phyloP scores from a whole-genome alignment of 225 moss, liverwort and hornwort genomes.

The Pseudisothecium myosuroides region DNA sequence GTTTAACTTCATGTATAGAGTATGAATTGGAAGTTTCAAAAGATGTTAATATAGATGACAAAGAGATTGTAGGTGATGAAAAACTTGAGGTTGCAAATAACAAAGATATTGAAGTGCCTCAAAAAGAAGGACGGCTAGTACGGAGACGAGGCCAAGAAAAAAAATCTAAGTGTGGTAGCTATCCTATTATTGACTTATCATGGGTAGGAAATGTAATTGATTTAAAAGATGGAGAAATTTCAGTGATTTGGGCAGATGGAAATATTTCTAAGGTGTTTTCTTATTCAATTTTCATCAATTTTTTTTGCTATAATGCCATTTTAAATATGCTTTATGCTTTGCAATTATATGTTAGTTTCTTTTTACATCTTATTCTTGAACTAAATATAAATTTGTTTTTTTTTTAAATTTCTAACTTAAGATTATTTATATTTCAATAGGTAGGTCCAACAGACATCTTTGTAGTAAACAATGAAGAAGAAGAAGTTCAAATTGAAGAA shows the following conservation, averaged over 20 bases:
- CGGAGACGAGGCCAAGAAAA: neutral
- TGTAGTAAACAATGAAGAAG: slow-evolving; percentile 50
- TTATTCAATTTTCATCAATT: neutral
- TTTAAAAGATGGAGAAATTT: slow-evolving; percentile 58
- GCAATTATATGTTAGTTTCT: neutral
- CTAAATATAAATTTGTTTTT: too few relatives aligned
- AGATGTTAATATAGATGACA: neutral
- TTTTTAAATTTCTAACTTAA: neutral
- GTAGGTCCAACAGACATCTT: slow-evolving; percentile 50
- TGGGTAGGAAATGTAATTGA: slow-evolving; percentile 72
- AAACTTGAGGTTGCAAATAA: neutral
- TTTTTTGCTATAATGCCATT: neutral
- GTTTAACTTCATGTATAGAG: neutral
- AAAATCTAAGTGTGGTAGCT: neutral
- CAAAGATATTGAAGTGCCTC: neutral
- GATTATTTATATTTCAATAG: neutral
- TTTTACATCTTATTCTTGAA: neutral
- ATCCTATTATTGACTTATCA: slow-evolving; percentile 21
- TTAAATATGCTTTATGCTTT: neutral
- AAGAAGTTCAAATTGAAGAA: slow-evolving; percentile 30
- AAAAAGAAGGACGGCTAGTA: neutral
- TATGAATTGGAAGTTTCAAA: neutral
- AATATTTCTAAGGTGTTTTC: slow-evolving; percentile 46
- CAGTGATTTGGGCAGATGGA: slow-evolving; percentile 67
- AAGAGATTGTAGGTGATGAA: neutral